Evolutionary conservation across 345 rosid species (phyloP).

Genomic region (Rhizophora apiculata): DNA sequence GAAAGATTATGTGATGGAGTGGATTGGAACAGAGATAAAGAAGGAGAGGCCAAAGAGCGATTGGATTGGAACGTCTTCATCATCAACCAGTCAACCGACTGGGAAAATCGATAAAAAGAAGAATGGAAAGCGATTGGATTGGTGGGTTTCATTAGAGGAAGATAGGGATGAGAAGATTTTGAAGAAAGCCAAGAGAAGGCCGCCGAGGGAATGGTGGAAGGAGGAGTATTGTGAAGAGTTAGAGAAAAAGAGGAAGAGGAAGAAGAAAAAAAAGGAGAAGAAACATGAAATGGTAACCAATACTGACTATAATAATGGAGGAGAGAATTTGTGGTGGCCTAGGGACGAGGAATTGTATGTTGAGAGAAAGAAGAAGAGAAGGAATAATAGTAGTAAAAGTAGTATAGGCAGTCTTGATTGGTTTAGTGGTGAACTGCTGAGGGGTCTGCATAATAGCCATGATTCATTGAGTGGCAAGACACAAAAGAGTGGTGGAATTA

Average conservation of each 20-base stretch:
- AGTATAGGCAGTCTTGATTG: constrained; percentile 73
- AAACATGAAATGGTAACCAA: constrained; percentile 29
- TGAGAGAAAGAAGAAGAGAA: constrained; percentile 54
- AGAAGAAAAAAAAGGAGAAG: constrained; percentile 56
- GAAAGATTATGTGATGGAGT: constrained; percentile 86
- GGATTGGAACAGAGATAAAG: constrained; percentile 86
- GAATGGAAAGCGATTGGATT: constrained; percentile 56
- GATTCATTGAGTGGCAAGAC: constrained; percentile 74
- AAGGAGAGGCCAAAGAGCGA: constrained; percentile 71
- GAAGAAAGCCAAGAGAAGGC: constrained; percentile 64
- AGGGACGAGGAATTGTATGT: constrained; percentile 45
- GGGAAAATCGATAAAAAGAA: constrained; percentile 46
- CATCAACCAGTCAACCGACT: constrained; percentile 21
- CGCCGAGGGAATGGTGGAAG: constrained; percentile 96
- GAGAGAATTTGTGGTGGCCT: constrained; percentile 66
- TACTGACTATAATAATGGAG: constrained; percentile 32
- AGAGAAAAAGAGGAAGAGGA: constrained; percentile 62
- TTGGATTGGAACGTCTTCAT: constrained; percentile 53
- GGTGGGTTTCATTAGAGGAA: constrained; percentile 89
- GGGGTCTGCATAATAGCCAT: constrained; percentile 48
- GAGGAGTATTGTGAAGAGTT: constrained; percentile 87
- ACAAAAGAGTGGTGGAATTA: constrained; percentile 64
- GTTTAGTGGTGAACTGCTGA: constrained; percentile 77
- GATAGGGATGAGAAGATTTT: constrained; percentile 45
- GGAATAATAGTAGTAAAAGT: constrained; percentile 40